These are phyloP conservation scores for Gomphus sp. DNA, from an alignment of 1,284 basidiomycete species.

Conservation along the genomic window DNA sequence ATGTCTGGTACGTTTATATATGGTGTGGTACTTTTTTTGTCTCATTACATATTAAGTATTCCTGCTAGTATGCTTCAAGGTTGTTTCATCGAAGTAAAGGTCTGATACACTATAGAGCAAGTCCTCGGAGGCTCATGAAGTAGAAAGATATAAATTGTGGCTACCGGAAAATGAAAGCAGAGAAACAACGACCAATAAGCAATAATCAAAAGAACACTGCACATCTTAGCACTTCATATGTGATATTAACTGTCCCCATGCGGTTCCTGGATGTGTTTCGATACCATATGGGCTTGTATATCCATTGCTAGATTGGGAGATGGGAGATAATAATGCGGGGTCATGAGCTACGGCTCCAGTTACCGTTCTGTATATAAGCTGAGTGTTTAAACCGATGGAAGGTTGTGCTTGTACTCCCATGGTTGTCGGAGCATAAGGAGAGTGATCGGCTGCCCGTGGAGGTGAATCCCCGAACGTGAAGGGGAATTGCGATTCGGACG, in stretches of 20 bases:
- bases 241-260: not conserved
- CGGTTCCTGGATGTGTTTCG: not conserved
- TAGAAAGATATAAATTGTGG: not conserved
- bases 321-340: not conserved
- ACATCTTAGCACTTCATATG: not conserved
- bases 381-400: not conserved
- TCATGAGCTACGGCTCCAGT: not conserved
- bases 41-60: no score
- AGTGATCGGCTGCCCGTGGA: not conserved
- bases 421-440: not conserved
- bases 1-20: no score
- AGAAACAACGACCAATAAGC: not conserved
- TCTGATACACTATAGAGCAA: not conserved
- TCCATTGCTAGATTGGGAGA: not conserved
- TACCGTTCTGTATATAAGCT: not conserved
- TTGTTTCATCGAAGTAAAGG: no score
- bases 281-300: not conserved
- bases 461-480: constrained; percentile 6
- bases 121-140: not conserved
- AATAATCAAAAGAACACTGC: not conserved
- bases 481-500: constrained; percentile 2
- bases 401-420: not conserved
- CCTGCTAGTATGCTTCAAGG: no score
- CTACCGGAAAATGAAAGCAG: not conserved
- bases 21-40: no score